Evolutionary conservation across 768 basidiomycete genomes (phyloP).

Genomic region (Russula abietina): DNA sequence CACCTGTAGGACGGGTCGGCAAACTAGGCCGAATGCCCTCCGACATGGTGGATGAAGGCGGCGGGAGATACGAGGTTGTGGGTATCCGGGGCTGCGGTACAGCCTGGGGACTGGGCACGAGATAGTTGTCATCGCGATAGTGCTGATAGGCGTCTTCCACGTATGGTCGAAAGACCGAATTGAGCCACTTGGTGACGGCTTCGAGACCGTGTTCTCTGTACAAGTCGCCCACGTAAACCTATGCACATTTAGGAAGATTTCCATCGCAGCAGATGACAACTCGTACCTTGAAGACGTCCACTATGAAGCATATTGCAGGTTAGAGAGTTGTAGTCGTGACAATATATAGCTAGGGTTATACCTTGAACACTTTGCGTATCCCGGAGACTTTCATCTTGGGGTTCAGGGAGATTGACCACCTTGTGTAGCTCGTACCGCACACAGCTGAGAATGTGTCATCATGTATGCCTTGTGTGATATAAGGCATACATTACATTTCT

Average conservation of each 20-base stretch:
- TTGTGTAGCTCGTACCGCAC: conserved; percentile 8
- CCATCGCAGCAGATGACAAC: not conserved
- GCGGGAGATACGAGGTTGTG: not conserved
- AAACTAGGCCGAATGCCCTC: not conserved
- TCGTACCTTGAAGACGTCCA: conserved; percentile 12
- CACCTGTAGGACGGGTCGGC: not conserved
- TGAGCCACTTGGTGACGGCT: conserved; percentile 5
- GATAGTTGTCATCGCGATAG: not conserved
- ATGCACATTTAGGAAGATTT: not conserved
- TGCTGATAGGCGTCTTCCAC: conserved; percentile 1
- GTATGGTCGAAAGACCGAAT: not conserved
- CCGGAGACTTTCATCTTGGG: not conserved
- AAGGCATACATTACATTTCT: not conserved
- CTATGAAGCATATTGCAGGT: not conserved
- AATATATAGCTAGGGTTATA: not conserved
- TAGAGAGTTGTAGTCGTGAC: not conserved
- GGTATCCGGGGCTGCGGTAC: not conserved
- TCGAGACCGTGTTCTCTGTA: conserved; percentile 7
- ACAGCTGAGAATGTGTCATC: not conserved
- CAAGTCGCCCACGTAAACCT: conserved; percentile 12
- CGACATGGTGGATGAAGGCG: not conserved
- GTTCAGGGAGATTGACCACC: not conserved
- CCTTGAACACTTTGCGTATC: conserved; percentile 1
- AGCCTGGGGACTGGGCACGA: not conserved
- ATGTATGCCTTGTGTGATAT: not conserved